Evolutionary conservation across 805 yeast species (phyloP).

Genomic region (Pichia ethanolica): DNA sequence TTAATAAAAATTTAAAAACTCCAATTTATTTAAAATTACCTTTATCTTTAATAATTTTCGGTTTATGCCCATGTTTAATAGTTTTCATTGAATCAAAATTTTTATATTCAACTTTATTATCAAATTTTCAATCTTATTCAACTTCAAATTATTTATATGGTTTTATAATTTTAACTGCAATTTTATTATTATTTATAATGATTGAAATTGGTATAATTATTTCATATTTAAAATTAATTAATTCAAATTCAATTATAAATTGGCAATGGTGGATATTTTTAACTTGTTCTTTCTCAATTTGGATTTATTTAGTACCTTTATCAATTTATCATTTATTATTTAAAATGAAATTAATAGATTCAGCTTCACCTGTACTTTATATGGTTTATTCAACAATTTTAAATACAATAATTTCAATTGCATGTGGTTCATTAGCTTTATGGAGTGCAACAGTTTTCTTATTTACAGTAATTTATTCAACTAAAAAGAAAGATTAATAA

Average conservation of each 20-base stretch:
- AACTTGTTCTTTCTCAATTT: slow-evolving; percentile 61
- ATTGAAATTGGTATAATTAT: slow-evolving; percentile 67
- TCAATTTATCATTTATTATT: slow-evolving; percentile 58
- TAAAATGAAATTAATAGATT: slow-evolving; percentile 54
- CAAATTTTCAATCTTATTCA: slow-evolving; percentile 53
- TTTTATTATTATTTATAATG: slow-evolving; percentile 54
- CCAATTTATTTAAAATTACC: slow-evolving; percentile 29
- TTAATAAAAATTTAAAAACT: slow-evolving; percentile 14
- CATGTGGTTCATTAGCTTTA: slow-evolving; percentile 71
- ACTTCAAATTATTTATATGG: slow-evolving; percentile 55
- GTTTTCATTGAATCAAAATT: slow-evolving; percentile 73
- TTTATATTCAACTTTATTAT: slow-evolving; percentile 69
- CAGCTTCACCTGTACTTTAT: slow-evolving; percentile 60
- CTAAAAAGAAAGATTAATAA: slow-evolving; percentile 12
- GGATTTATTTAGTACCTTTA: slow-evolving; percentile 61
- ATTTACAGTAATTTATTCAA: slow-evolving; percentile 18
- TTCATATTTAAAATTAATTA: slow-evolving; percentile 50
- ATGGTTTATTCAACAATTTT: slow-evolving; percentile 65
- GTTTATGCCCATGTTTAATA: slow-evolving; percentile 70
- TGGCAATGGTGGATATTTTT: slow-evolving; percentile 86
- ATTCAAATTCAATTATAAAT: slow-evolving; percentile 38
- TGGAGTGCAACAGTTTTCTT: slow-evolving; percentile 61
- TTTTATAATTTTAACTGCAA: slow-evolving; percentile 55
- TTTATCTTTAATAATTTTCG: slow-evolving; percentile 43
- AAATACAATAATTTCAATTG: slow-evolving; percentile 53